These are phyloP conservation scores for Colletotrichum sp. DNA, from an alignment of 2,329 filamentous ascomycete genomes.

Conservation along the genomic window DNA sequence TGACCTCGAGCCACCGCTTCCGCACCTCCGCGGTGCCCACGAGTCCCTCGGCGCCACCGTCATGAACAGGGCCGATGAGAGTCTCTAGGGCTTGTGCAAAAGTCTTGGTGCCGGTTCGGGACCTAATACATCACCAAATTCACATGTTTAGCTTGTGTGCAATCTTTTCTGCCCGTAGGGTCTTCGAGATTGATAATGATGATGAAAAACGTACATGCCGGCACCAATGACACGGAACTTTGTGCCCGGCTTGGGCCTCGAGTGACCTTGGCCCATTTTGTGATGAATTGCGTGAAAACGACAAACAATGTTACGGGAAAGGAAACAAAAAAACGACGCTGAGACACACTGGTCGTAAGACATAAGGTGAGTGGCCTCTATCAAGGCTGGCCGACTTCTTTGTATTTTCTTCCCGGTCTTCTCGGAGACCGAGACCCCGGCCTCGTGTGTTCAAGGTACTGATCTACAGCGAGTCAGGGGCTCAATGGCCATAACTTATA, in stretches of 20 bases:
- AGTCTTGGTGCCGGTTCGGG: constrained; percentile 29
- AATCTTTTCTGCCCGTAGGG: neutral
- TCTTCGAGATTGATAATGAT: neutral
- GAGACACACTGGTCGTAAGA: neutral
- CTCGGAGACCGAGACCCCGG: neutral
- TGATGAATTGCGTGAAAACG: neutral
- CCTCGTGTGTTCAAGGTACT: neutral
- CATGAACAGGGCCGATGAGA: constrained; percentile 27
- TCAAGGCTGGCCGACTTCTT: neutral
- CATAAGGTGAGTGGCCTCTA: neutral
- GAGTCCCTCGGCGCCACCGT: constrained; percentile 25
- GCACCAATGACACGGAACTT: constrained; percentile 29
- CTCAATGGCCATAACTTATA: neutral
- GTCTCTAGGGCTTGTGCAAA: constrained; percentile 26
- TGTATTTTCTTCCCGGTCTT: neutral
- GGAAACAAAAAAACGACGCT: neutral
- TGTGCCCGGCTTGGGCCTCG: constrained; percentile 24
- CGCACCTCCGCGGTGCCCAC: constrained; percentile 20
- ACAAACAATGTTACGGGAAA: neutral
- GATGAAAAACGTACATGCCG: constrained; percentile 19
- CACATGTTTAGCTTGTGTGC: neutral
- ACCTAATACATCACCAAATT: neutral
- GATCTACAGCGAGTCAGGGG: neutral
- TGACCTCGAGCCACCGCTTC: constrained; percentile 18
- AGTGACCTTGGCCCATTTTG: constrained; percentile 27